These are phyloP conservation scores for Myriosclerotinia scirpicola DNA, from an alignment of 2,329 filamentous ascomycete species.

Conservation along the genomic window DNA sequence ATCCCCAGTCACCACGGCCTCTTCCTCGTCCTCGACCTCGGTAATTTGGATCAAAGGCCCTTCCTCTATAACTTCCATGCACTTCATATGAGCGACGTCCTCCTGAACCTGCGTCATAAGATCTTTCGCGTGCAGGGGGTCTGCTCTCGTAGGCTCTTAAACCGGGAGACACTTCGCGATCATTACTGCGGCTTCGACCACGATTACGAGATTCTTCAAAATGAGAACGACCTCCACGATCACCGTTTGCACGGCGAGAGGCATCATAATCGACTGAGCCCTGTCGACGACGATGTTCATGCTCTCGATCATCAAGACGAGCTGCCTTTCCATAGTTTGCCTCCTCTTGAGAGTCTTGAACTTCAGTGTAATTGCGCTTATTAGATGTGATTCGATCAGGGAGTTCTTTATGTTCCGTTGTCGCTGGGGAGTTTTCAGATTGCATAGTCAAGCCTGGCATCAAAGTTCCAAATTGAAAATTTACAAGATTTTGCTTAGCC, in stretches of 20 bases:
- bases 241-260: conserved; percentile 29
- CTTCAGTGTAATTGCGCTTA: conserved; percentile 37
- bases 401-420: conserved; percentile 21
- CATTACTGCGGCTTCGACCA: conserved; percentile 31
- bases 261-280: conserved; percentile 31
- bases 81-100: conserved; percentile 30
- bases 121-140: conserved; percentile 29
- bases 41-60: conserved; percentile 38
- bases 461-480: conserved; percentile 15
- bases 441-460: conserved; percentile 10
- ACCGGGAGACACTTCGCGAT: conserved; percentile 36
- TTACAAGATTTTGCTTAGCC: conserved; percentile 27
- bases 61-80: conserved; percentile 35
- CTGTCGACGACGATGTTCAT: conserved; percentile 30
- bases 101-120: conserved; percentile 29
- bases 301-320: conserved; percentile 33
- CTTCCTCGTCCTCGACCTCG: conserved; percentile 36
- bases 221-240: conserved; percentile 31
- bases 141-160: conserved; percentile 32
- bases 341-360: conserved; percentile 30
- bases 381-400: conserved; percentile 33
- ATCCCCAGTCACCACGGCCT: conserved; percentile 31
- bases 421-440: conserved; percentile 1
- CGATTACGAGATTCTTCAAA: conserved; percentile 29
- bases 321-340: conserved; percentile 31